These are phyloP conservation scores for Vaucheria bursata DNA, from an alignment of 352 stramenopile species.

Conservation along the genomic window DNA sequence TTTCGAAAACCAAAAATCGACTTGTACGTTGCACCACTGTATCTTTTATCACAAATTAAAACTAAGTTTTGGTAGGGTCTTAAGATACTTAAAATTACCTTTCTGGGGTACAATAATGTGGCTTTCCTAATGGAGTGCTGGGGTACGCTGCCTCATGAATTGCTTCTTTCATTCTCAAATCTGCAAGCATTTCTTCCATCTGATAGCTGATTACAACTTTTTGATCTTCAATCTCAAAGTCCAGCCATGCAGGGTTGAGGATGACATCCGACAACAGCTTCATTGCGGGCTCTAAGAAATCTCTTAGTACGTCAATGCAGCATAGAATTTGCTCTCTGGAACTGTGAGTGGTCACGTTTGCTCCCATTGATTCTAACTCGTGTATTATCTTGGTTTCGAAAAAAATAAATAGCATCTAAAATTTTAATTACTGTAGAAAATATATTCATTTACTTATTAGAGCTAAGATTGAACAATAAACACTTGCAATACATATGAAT, in stretches of 20 bases:
- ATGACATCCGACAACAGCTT: slow-evolving; percentile 76
- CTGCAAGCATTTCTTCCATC: slow-evolving; percentile 72
- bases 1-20: too few relatives aligned
- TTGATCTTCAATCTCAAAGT: slow-evolving; percentile 26
- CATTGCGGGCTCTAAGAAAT: slow-evolving; percentile 78
- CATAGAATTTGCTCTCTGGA: slow-evolving; percentile 91
- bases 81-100: too few relatives aligned
- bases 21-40: too few relatives aligned
- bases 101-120: slow-evolving; percentile 54
- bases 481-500: not conserved
- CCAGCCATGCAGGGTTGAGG: slow-evolving; percentile 56
- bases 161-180: slow-evolving; percentile 59
- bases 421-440: too few relatives aligned
- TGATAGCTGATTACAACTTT: slow-evolving; percentile 76
- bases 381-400: slow-evolving; percentile 59
- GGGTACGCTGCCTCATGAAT: slow-evolving; percentile 59
- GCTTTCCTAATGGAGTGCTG: slow-evolving; percentile 58
- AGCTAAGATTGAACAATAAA: not conserved
- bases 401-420: not conserved
- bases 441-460: too few relatives aligned
- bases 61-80: too few relatives aligned
- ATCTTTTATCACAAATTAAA: too few relatives aligned
- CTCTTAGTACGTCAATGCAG: slow-evolving; percentile 86
- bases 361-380: slow-evolving; percentile 83
- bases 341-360: slow-evolving; percentile 73